These are phyloP conservation scores for Heritiera littoralis DNA, from an alignment of 345 rosid species.

Conservation along the genomic window DNA sequence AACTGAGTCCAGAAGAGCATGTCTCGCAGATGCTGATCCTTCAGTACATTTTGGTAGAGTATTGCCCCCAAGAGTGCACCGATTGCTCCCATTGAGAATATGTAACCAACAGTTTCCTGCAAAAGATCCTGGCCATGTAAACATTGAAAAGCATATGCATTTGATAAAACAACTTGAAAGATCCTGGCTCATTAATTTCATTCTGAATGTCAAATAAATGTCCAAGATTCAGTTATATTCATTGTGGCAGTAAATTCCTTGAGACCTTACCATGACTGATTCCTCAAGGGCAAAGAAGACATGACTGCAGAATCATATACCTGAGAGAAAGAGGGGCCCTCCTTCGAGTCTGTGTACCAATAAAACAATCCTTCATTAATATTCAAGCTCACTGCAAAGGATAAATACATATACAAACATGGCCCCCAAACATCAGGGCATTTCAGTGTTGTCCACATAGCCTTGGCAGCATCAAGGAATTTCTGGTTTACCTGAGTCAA, in stretches of 20 bases:
- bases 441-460: conserved; percentile 85
- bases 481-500: conserved; percentile 63
- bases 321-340: conserved; percentile 87
- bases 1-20: conserved; percentile 83
- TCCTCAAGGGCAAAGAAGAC: too few relatives aligned
- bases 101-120: conserved; percentile 89
- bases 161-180: too few relatives aligned
- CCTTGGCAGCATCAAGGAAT: conserved; percentile 64
- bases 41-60: conserved; percentile 71
- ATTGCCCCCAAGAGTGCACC: conserved; percentile 86
- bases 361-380: conserved; percentile 87
- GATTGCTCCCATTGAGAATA: conserved; percentile 71
- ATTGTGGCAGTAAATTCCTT: too few relatives aligned
- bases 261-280: too few relatives aligned
- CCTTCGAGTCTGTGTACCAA: conserved; percentile 80
- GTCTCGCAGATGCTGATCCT: conserved; percentile 66
- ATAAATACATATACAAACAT: conserved; percentile 84
- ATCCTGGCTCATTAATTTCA: too few relatives aligned
- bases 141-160: background rate
- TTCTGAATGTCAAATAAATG: too few relatives aligned
- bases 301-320: conserved; percentile 35
- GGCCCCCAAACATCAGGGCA: conserved; percentile 85
- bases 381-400: conserved; percentile 68
- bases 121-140: background rate
- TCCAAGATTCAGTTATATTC: too few relatives aligned